Evolutionary conservation across 192 early-diverging fungal species (phyloP).

Genomic region (Backusella mclennaniae): DNA sequence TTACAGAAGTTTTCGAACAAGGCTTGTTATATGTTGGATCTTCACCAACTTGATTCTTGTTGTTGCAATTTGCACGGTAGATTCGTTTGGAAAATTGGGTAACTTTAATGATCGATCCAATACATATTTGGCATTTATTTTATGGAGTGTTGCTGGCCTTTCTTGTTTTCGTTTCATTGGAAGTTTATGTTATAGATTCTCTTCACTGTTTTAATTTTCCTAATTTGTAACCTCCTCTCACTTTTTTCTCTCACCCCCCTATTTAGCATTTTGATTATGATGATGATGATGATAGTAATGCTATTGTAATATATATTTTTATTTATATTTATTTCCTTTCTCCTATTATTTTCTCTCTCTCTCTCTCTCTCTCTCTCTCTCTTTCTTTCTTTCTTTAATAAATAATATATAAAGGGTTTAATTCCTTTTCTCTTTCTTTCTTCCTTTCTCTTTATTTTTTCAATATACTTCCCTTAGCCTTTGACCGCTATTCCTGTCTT

Average conservation of each 20-base stretch:
- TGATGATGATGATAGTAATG: background rate
- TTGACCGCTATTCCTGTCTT: background rate
- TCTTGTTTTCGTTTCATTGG: slow-evolving; percentile 70
- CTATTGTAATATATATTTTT: background rate
- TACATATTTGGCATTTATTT: slow-evolving; percentile 62
- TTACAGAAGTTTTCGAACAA: slow-evolving; percentile 79
- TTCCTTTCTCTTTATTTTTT: background rate
- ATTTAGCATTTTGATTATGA: background rate
- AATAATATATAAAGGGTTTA: background rate
- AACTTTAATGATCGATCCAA: slow-evolving; percentile 37
- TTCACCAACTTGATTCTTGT: slow-evolving; percentile 71
- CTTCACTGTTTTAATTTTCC: slow-evolving; percentile 20
- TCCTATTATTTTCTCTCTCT: background rate
- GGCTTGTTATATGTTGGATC: slow-evolving; percentile 74
- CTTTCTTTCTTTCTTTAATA: background rate
- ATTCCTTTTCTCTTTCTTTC: background rate
- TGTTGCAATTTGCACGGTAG: slow-evolving; percentile 55
- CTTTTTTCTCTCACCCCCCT: too few species aligned
- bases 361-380: background rate
- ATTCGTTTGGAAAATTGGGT: slow-evolving; percentile 31
- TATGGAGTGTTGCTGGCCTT: slow-evolving; percentile 73
- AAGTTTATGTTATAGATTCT: slow-evolving; percentile 59
- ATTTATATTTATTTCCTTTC: slow-evolving; percentile 5
- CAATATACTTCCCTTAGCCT: background rate
- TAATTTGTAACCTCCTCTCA: background rate